These are phyloP conservation scores for Pseudopyricularia cyperi DNA, from an alignment of 2,329 filamentous ascomycete genomes.

Conservation along the genomic window DNA sequence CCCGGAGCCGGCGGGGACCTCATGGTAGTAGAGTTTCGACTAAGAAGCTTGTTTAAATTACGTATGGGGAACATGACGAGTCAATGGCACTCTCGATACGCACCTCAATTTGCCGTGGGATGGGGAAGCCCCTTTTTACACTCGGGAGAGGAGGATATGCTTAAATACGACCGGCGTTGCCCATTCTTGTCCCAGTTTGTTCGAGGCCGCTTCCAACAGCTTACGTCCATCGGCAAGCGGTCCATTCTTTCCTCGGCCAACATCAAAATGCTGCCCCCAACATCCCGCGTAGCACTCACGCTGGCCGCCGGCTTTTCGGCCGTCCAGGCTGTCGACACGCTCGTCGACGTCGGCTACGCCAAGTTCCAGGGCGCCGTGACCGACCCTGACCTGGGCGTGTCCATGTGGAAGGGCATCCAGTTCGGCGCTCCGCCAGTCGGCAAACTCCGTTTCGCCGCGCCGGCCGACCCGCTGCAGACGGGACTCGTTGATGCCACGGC, in stretches of 20 bases:
- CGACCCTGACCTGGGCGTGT: constrained; percentile 36
- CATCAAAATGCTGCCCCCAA: neutral
- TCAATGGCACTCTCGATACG: neutral
- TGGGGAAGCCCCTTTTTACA: neutral
- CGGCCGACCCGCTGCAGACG: constrained; percentile 43
- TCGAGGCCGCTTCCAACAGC: neutral
- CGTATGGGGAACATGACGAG: neutral
- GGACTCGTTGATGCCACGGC: constrained; percentile 32
- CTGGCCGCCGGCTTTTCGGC: neutral
- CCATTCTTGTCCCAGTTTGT: neutral
- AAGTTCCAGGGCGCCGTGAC: constrained; percentile 46
- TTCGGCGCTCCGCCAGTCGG: constrained; percentile 60
- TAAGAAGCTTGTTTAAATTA: neutral
- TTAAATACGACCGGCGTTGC: neutral
- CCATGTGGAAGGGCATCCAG: constrained; percentile 62
- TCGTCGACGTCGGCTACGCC: constrained; percentile 54
- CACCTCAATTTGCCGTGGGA: neutral
- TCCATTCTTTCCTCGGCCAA: neutral
- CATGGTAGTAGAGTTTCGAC: neutral
- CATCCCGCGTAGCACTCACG: constrained; percentile 1
- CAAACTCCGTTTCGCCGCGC: constrained; percentile 51
- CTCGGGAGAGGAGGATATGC: neutral
- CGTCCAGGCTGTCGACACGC: constrained; percentile 9
- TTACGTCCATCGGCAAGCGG: neutral
- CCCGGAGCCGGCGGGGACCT: too few relatives aligned